A percentile compares a stretch with the other conserved stretches of the same genome.
Evolutionary conservation across 306 rosid species (phyloP).

Genomic region (Rosa multiflora): DNA sequence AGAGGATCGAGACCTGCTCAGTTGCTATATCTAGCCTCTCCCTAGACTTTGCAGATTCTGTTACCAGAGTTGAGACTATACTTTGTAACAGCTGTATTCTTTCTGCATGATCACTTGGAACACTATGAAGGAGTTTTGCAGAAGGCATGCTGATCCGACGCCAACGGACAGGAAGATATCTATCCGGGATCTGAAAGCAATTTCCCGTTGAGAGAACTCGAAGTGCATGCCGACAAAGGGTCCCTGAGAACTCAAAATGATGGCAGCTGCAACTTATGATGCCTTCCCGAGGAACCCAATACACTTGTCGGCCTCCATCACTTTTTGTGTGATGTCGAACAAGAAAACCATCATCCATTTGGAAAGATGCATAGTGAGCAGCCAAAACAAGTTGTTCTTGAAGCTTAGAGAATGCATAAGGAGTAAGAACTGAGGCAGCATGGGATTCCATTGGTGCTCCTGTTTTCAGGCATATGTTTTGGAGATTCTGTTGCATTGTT

Average conservation of each 20-base stretch:
- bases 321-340: constrained; percentile 94
- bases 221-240: constrained; percentile 89
- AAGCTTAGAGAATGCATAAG: constrained; percentile 91
- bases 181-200: constrained; percentile 92
- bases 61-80: constrained; percentile 70
- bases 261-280: constrained; percentile 89
- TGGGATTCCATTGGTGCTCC: constrained; percentile 99
- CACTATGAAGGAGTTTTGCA: constrained; percentile 55
- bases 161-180: constrained; percentile 93
- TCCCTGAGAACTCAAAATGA: constrained; percentile 93
- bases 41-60: constrained; percentile 83
- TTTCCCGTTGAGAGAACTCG: constrained; percentile 91
- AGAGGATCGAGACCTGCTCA: constrained; percentile 69
- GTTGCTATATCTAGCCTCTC: constrained; percentile 83
- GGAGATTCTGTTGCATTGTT: constrained; percentile 99
- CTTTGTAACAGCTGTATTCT: constrained; percentile 69
- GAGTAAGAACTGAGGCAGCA: constrained; percentile 83
- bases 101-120: constrained; percentile 63
- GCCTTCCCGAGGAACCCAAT: constrained; percentile 82
- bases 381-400: constrained; percentile 98
- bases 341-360: constrained; percentile 81
- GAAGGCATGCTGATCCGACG: constrained; percentile 71
- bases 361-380: constrained; percentile 90
- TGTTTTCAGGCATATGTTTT: constrained; percentile 89
- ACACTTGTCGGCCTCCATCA: constrained; percentile 85